phyloP scores from a whole-genome alignment of 2,329 filamentous ascomycete species.

The Chalaropsis thielavioides region DNA sequence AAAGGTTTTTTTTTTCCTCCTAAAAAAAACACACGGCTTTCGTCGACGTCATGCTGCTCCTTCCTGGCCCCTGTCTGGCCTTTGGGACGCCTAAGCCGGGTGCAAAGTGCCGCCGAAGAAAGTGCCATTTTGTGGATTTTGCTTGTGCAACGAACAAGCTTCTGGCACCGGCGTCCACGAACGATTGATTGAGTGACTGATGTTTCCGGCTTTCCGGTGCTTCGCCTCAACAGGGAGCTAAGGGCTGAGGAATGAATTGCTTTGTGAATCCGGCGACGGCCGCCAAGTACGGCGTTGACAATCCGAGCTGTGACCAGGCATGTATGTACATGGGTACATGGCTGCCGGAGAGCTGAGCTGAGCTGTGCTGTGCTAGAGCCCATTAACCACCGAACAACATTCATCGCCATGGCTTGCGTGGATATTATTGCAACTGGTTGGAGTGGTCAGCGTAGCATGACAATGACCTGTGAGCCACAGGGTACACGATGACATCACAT shows the following conservation, averaged over 20 bases:
- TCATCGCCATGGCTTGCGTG: neutral
- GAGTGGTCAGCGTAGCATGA: neutral
- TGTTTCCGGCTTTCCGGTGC: neutral
- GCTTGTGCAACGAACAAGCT: neutral
- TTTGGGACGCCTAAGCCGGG: neutral
- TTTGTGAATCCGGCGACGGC: neutral
- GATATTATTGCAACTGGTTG: neutral
- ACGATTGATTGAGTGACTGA: neutral
- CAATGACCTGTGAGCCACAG: neutral
- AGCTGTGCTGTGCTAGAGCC: too few relatives aligned
- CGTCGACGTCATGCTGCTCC: slow-evolving; percentile 1
- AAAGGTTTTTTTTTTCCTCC: neutral
- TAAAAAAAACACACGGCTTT: neutral
- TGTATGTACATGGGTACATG: too few relatives aligned
- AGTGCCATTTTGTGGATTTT: neutral
- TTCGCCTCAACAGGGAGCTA: neutral
- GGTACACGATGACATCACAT: neutral
- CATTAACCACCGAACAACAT: neutral
- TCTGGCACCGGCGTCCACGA: neutral
- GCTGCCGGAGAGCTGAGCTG: too few relatives aligned
- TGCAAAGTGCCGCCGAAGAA: neutral
- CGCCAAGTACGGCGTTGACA: too few relatives aligned
- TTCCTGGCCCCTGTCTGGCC: neutral
- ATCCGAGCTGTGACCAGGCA: too few relatives aligned
- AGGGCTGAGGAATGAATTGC: neutral